These are phyloP conservation scores for Phytophthora cactorum DNA, from an alignment of 352 stramenopile species.

Conservation along the genomic window DNA sequence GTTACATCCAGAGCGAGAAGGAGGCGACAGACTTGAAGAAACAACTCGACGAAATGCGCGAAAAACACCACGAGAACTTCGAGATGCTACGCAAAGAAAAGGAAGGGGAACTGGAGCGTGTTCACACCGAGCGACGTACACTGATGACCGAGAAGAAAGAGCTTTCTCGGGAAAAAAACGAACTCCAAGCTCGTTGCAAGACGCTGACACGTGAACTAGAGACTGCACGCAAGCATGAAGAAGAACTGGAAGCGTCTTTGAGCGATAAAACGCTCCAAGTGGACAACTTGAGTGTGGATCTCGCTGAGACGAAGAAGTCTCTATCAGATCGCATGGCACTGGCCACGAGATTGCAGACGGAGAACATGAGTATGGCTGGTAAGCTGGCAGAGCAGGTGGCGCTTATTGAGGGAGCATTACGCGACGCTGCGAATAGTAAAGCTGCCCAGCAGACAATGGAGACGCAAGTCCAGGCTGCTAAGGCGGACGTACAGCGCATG, in stretches of 20 bases:
- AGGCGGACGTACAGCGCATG: conserved; percentile 56
- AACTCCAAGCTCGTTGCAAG: conserved; percentile 37
- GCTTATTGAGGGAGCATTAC: conserved; percentile 71
- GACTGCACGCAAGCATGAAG: conserved; percentile 42
- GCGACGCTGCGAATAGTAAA: conserved; percentile 56
- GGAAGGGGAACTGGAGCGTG: conserved; percentile 54
- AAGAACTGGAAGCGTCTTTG: conserved; percentile 54
- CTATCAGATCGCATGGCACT: conserved; percentile 85
- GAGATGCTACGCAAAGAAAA: conserved; percentile 73
- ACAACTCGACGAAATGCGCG: conserved; percentile 57
- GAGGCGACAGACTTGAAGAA: conserved; percentile 54
- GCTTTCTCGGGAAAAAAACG: conserved; percentile 36
- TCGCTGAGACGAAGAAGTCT: conserved; percentile 84
- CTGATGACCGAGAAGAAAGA: conserved; percentile 38
- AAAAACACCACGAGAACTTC: conserved; percentile 65
- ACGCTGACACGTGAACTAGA: conserved; percentile 46
- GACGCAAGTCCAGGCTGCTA: conserved; percentile 59
- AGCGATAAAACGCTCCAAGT: conserved; percentile 64
- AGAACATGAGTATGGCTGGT: conserved; percentile 86
- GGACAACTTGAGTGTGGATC: conserved; percentile 71
- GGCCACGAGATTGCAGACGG: conserved; percentile 80
- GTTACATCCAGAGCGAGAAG: conserved; percentile 57
- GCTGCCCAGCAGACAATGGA: conserved; percentile 54
- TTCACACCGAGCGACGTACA: conserved; percentile 46
- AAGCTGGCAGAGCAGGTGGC: conserved; percentile 82